Percentiles rank a stretch among this genome's conserved stretches.
These are phyloP conservation scores for Colletotrichum limetticola DNA, from an alignment of 2,329 filamentous ascomycete species.

Conservation along the genomic window DNA sequence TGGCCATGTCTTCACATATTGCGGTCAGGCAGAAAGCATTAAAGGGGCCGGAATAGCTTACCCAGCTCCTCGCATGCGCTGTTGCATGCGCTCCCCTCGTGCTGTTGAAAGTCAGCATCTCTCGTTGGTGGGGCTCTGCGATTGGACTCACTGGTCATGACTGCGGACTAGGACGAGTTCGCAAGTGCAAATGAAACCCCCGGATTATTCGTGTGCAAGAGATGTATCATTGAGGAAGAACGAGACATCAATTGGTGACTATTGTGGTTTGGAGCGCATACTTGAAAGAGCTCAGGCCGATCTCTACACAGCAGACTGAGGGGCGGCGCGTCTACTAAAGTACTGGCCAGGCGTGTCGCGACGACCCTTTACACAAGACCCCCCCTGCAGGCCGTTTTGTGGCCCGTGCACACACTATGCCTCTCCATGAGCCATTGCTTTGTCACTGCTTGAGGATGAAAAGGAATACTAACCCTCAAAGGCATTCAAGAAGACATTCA, in stretches of 20 bases:
- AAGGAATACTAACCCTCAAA: not conserved
- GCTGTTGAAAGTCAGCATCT: slow-evolving; percentile 45
- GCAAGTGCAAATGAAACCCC: not conserved
- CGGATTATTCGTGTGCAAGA: not conserved
- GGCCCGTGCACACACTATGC: not conserved
- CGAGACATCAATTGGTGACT: not conserved
- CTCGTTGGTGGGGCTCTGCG: slow-evolving; percentile 4
- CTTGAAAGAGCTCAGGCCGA: not conserved
- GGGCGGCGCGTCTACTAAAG: slow-evolving; percentile 28
- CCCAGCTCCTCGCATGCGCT: slow-evolving; percentile 74
- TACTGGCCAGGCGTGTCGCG: not conserved
- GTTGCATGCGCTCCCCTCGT: slow-evolving; percentile 71
- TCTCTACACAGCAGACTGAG: not conserved
- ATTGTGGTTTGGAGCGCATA: not conserved
- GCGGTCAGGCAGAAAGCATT: not conserved
- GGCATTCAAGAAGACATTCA: not conserved
- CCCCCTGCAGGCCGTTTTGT: not conserved
- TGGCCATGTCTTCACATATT: slow-evolving; percentile 58
- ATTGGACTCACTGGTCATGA: slow-evolving; percentile 48
- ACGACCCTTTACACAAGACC: not conserved
- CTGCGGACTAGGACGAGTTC: slow-evolving; percentile 1
- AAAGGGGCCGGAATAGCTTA: slow-evolving; percentile 47
- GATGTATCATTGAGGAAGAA: not conserved
- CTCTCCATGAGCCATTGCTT: not conserved
- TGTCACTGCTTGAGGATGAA: not conserved